phyloP scores from a whole-genome alignment of 371 early-diverging fungal species.

The Lichtheimia ornata region DNA sequence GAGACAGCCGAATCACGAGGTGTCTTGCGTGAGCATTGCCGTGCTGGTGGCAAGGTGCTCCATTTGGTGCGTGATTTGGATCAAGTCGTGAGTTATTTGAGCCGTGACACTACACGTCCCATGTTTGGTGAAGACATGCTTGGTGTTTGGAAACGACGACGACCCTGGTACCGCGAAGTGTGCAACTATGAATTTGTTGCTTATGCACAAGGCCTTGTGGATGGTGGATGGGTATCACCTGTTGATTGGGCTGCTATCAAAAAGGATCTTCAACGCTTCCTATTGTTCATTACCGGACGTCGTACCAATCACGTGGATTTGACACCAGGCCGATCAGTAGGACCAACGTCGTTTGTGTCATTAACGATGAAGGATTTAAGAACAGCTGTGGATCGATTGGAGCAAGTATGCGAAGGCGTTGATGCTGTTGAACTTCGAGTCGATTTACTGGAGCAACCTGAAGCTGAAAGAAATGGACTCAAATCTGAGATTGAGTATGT shows the following conservation, averaged over 20 bases:
- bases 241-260: slow-evolving; percentile 70
- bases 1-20: slow-evolving; percentile 78
- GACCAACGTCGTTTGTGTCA: slow-evolving; percentile 83
- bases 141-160: slow-evolving; percentile 80
- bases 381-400: slow-evolving; percentile 49
- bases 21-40: slow-evolving; percentile 57
- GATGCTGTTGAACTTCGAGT: slow-evolving; percentile 94
- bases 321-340: slow-evolving; percentile 34
- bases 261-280: slow-evolving; percentile 66
- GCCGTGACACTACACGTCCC: slow-evolving; percentile 82
- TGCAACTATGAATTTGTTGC: slow-evolving; percentile 82
- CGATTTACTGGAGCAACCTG: slow-evolving; percentile 73
- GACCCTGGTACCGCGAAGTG: slow-evolving; percentile 76
- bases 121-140: slow-evolving; percentile 82
- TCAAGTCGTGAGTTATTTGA: slow-evolving; percentile 78
- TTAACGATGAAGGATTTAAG: slow-evolving; percentile 79
- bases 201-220: slow-evolving; percentile 37
- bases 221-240: slow-evolving; percentile 45
- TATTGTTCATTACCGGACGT: slow-evolving; percentile 62
- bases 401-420: slow-evolving; percentile 72
- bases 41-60: slow-evolving; percentile 68
- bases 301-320: slow-evolving; percentile 44
- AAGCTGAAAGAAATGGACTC: slow-evolving; percentile 18
- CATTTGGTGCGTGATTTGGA: slow-evolving; percentile 84
- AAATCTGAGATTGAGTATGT: slow-evolving; percentile 65